Evolutionary conservation across 2,329 filamentous ascomycete genomes (phyloP).

Genomic region (Fusarium sacchari): DNA sequence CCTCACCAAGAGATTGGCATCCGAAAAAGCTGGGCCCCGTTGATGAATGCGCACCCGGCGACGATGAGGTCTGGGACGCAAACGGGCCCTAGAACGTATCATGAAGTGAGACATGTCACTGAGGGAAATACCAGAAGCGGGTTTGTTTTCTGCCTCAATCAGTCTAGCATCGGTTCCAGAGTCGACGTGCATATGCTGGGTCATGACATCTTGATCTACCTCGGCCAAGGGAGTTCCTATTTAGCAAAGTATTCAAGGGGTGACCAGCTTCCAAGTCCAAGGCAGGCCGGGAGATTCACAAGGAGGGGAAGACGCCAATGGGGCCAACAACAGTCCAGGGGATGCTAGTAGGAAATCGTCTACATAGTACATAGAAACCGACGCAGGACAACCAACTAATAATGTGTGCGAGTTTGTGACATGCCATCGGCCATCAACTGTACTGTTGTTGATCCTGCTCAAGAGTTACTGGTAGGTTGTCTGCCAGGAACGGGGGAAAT

Average conservation of each 20-base stretch:
- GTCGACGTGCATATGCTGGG: not conserved
- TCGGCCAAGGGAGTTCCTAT: constrained; percentile 8
- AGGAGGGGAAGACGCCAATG: not conserved
- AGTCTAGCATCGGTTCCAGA: constrained; percentile 28
- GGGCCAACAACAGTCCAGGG: constrained; percentile 25
- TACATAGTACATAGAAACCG: no score
- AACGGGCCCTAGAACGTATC: constrained; percentile 14
- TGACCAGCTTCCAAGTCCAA: constrained; percentile 2
- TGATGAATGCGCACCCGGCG: constrained; percentile 25
- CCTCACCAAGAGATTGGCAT: constrained; percentile 32
- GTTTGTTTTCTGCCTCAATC: constrained; percentile 1
- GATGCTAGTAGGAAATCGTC: not conserved
- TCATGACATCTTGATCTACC: constrained; percentile 6
- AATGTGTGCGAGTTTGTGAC: not conserved
- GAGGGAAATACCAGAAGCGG: constrained; percentile 21
- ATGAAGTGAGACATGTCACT: constrained; percentile 18
- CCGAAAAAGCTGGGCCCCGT: constrained; percentile 9
- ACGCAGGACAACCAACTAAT: not conserved
- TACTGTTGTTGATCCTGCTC: constrained; percentile 6
- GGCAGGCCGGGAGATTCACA: constrained; percentile 13
- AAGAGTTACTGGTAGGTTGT: no score
- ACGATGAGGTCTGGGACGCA: constrained; percentile 22
- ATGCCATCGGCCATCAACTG: not conserved
- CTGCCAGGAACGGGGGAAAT: constrained; percentile 28
- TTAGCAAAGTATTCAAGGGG: constrained; percentile 8